Evolutionary conservation across 257 asterid species (phyloP).

Genomic region (Solanum acaule): DNA sequence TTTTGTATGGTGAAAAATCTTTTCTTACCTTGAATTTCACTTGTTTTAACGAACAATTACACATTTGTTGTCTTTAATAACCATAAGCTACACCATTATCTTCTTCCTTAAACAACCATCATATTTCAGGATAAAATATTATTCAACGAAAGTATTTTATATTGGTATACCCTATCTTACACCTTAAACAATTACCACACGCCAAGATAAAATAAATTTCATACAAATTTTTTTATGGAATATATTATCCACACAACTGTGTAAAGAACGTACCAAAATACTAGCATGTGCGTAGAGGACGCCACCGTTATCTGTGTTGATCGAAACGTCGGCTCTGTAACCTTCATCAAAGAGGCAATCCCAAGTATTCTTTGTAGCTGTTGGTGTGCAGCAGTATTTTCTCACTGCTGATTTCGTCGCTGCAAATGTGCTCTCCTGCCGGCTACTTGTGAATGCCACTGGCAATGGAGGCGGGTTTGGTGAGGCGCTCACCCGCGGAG

Average conservation of each 20-base stretch:
- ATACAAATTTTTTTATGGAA: neutral
- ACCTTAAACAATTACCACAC: neutral
- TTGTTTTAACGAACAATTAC: neutral
- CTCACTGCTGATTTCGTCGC: conserved; percentile 7
- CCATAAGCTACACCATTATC: neutral
- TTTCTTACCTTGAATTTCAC: neutral
- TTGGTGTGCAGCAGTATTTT: conserved; percentile 18
- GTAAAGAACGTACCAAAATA: conserved; percentile 52
- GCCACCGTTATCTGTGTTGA: conserved; percentile 38
- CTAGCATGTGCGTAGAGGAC: conserved; percentile 61
- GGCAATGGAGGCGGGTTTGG: conserved; percentile 69
- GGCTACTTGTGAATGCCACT: neutral
- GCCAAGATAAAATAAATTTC: neutral
- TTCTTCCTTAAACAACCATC: neutral
- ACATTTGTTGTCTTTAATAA: neutral
- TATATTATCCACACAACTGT: neutral
- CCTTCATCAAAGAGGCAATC: conserved; percentile 81
- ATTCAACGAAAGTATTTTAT: neutral
- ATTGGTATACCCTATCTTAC: neutral
- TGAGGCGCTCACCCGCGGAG: conserved; percentile 7
- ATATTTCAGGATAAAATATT: neutral
- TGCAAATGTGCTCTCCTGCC: conserved; percentile 10
- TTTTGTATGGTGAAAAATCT: neutral
- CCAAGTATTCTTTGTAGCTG: conserved; percentile 18
- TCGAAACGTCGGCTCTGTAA: conserved; percentile 67